Evolutionary conservation across 129 eudicot species (phyloP).

Genomic region (Flaveria bidentis): DNA sequence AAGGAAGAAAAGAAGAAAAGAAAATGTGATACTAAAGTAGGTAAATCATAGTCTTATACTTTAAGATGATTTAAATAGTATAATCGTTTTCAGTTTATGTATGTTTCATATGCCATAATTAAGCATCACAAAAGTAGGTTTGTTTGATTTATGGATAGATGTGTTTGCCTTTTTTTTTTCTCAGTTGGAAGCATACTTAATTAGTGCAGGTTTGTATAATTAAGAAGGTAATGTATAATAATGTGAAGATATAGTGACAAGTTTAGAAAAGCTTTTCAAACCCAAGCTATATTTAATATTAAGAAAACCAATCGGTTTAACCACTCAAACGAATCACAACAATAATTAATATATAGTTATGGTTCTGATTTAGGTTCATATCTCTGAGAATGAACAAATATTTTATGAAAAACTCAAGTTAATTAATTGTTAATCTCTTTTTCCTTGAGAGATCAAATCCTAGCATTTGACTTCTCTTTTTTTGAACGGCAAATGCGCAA

Average conservation of each 20-base stretch:
- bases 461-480: no score
- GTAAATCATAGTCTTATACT: constrained; percentile 15
- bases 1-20: not conserved
- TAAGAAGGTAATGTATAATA: not conserved
- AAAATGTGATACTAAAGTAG: constrained; percentile 27
- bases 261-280: constrained; percentile 7
- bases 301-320: no score
- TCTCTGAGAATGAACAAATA: no score
- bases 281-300: not conserved
- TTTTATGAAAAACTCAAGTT: no score
- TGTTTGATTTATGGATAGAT: constrained; percentile 26
- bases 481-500: no score
- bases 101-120: constrained; percentile 17
- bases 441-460: no score
- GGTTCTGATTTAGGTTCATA: no score
- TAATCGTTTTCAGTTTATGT: constrained; percentile 3
- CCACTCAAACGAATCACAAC: no score
- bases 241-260: not conserved
- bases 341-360: no score
- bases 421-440: no score
- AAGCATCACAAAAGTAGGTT: constrained; percentile 23
- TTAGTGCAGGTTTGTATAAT: constrained; percentile 4
- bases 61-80: constrained; percentile 11
- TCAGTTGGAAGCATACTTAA: constrained; percentile 14
- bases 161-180: constrained; percentile 23